Evolutionary conservation across 2,329 filamentous ascomycete species (phyloP), one percentile per base, ranked within the genome.

Genomic region (Penicillium hordei): DNA sequence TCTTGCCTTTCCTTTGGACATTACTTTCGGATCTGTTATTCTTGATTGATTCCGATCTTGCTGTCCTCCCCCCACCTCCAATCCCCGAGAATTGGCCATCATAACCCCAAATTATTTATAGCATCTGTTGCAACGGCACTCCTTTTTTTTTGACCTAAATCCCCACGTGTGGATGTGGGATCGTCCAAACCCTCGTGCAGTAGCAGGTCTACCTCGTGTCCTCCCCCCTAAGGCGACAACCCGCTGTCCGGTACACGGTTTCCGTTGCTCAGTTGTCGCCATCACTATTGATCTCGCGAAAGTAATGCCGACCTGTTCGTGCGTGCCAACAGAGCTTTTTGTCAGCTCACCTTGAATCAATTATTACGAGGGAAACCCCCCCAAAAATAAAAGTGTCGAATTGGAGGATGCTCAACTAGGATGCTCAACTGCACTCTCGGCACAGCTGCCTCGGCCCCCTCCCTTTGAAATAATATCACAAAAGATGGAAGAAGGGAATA

Each of bases 251-350:
- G 66, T 60, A 72, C 69, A 68, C 65, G 62, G 64, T 60, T 59
- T 53, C 46, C 55, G 29, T 33, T 52, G 40, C 29, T 34, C 42
- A 52, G 31, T 48, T 45, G 54, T 65, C 57, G 56, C 62, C 60
- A 59, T 55, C 46, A 27, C 54, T 45, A 59, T 54, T 42, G 60
- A 53, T 58, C 56, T 45, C 51, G 53, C 57, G 53, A 65, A 58
- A 71, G 71, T 71, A 72, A 74, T 74, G 71, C 69, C 55, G 70
- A 63, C 60, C 53, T 62, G 60, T 65, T 70, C 68, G 63, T 68
- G 62, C 55, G 55, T 64, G 55, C 48, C 57, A 52, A 49, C 58
- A 46, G 65, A 70, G 65, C 66, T 69, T 60, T 43, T 59, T 29
- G 33, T 59, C 56, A 57, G 67, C 65, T 71, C 61, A 50, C 59